Percentiles rank a stretch among this genome's conserved stretches.
phyloP scores from a whole-genome alignment of 257 asterid species.

The Solanum clarkiae region DNA sequence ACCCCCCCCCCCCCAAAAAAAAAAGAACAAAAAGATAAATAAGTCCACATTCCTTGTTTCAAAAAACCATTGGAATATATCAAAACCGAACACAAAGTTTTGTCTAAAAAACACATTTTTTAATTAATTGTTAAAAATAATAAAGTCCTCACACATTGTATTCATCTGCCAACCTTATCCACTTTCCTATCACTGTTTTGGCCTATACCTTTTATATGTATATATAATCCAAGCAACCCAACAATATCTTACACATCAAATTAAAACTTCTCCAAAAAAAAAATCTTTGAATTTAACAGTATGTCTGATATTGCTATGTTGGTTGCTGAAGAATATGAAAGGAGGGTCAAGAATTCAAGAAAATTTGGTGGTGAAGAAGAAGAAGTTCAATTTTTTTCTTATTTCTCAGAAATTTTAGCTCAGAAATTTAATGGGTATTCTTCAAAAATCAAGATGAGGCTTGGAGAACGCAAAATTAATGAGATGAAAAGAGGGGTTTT shows the following conservation, averaged over 20 bases:
- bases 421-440: slow-evolving; percentile 16
- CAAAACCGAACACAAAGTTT: background rate
- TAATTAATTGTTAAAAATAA: background rate
- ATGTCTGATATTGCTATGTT: slow-evolving; percentile 80
- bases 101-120: background rate
- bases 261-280: background rate
- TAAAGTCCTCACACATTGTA: background rate
- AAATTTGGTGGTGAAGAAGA: slow-evolving; percentile 30
- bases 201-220: background rate
- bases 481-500: background rate
- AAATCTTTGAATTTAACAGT: background rate
- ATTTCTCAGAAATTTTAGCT: slow-evolving; percentile 19
- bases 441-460: slow-evolving; percentile 22
- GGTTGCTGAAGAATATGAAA: slow-evolving; percentile 85
- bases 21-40: background rate
- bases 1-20: too few relatives aligned
- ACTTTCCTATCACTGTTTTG: background rate
- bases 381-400: slow-evolving; percentile 32
- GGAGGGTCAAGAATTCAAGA: slow-evolving; percentile 51
- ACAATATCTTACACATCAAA: background rate
- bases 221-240: background rate
- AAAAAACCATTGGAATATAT: background rate
- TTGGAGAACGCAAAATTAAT: background rate
- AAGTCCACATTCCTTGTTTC: background rate
- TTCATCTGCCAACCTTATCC: slow-evolving; percentile 38